A percentile compares a stretch with the other conserved stretches of the same genome.
phyloP scores from a whole-genome alignment of 306 rosid genomes.

The Fragaria iinumae region DNA sequence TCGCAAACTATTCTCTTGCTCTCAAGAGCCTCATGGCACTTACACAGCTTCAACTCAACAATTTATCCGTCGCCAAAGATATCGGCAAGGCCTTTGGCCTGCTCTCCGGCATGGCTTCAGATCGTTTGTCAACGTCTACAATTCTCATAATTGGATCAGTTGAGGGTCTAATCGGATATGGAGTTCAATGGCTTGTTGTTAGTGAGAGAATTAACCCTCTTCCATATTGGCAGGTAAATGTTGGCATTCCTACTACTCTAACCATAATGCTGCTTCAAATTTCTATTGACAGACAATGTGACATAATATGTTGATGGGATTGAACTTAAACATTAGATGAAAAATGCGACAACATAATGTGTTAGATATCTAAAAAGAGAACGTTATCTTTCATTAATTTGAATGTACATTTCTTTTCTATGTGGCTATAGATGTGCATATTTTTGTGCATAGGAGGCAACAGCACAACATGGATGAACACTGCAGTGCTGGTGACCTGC shows the following conservation, averaged over 20 bases:
- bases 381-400: background rate
- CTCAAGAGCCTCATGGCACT: constrained; percentile 42
- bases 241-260: no score
- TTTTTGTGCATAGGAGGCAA: constrained; percentile 50
- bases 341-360: background rate
- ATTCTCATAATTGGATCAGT: constrained; percentile 43
- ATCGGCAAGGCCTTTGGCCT: constrained; percentile 52
- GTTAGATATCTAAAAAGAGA: background rate
- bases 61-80: constrained; percentile 51
- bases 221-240: constrained; percentile 48
- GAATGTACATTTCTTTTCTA: background rate
- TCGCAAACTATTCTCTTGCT: constrained; percentile 41
- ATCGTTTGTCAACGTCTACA: constrained; percentile 26
- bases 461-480: constrained; percentile 40
- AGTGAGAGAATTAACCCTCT: constrained; percentile 30
- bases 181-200: constrained; percentile 50
- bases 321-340: background rate
- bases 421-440: constrained; percentile 41
- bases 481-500: constrained; percentile 44
- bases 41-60: constrained; percentile 43
- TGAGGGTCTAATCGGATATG: constrained; percentile 42
- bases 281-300: background rate
- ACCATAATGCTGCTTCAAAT: background rate
- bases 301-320: background rate
- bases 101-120: constrained; percentile 45